Conservation (phyloP, 1,284 basidiomycete genomes). For the Tremellales sp. region DNA sequence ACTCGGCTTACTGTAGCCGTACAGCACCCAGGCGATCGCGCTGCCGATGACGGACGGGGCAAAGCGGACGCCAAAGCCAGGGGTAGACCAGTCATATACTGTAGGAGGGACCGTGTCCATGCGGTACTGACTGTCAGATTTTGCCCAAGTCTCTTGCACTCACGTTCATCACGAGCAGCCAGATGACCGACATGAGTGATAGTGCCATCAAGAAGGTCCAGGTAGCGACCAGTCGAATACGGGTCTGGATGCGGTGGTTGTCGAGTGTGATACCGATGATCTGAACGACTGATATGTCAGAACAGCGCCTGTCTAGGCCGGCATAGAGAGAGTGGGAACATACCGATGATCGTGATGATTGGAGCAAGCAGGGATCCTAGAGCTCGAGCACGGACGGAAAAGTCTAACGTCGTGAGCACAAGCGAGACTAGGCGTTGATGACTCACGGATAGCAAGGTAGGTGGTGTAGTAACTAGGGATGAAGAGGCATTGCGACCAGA, state of each 20-base stretch:
- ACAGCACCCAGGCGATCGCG: slow-evolving; percentile 6
- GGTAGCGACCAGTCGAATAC: slow-evolving; percentile 6
- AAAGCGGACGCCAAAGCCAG: slow-evolving; percentile 29
- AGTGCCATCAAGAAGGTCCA: slow-evolving; percentile 11
- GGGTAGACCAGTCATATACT: slow-evolving; percentile 28
- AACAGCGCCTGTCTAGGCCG: background rate
- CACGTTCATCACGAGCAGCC: slow-evolving; percentile 33
- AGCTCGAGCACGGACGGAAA: slow-evolving; percentile 35
- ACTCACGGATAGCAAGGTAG: slow-evolving; percentile 17
- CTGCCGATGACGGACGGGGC: slow-evolving; percentile 23
- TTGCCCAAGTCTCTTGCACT: background rate
- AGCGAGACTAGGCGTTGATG: background rate
- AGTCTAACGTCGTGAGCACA: slow-evolving; percentile 10
- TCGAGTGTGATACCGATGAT: slow-evolving; percentile 42
- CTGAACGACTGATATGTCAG: slow-evolving; percentile 18
- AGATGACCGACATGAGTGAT: slow-evolving; percentile 19
- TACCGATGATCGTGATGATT: slow-evolving; percentile 22
- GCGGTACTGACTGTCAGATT: background rate
- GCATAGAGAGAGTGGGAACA: background rate
- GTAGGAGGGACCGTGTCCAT: slow-evolving; percentile 1
- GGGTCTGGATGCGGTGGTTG: slow-evolving; percentile 9
- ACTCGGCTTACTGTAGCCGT: slow-evolving; percentile 9
- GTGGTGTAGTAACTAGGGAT: slow-evolving; percentile 36
- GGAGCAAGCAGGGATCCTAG: slow-evolving; percentile 44
- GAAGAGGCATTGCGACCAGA: slow-evolving; percentile 19